Evolutionary conservation across 139 green algal species (phyloP).

Genomic region (Zygnema circumcarinatum): DNA sequence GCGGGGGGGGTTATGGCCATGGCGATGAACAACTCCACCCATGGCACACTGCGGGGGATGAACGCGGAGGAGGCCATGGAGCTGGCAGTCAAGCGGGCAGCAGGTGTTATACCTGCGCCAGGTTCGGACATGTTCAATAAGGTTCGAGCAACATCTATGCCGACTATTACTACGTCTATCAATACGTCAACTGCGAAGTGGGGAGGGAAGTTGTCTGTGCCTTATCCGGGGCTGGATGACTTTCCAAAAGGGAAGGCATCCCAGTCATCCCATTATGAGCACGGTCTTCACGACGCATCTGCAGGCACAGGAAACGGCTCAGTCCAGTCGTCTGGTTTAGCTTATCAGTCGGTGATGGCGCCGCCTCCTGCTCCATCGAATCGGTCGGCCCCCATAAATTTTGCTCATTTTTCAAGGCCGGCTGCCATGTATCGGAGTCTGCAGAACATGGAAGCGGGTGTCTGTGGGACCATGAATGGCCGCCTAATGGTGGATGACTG

Average conservation of each 20-base stretch:
- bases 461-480: not conserved
- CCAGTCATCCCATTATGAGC: too few relatives aligned
- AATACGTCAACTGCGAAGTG: slow-evolving; percentile 2
- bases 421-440: slow-evolving; percentile 10
- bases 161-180: slow-evolving; percentile 16
- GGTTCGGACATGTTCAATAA: slow-evolving; percentile 23
- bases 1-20: not conserved
- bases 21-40: not conserved
- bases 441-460: slow-evolving; percentile 1
- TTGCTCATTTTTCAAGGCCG: slow-evolving; percentile 28
- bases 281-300: not conserved
- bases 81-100: slow-evolving; percentile 18
- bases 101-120: slow-evolving; percentile 9
- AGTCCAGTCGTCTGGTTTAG: not conserved
- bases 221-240: not conserved
- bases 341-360: not conserved
- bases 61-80: slow-evolving; percentile 24
- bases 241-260: not conserved
- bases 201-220: not conserved
- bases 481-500: not conserved
- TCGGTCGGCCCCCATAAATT: slow-evolving; percentile 10
- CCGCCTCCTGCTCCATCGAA: not conserved
- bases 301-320: not conserved
- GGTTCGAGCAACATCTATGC: slow-evolving; percentile 22
- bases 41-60: not conserved